phyloP scores from a whole-genome alignment of 169 alveolate species.

The Eimeria necatrix region DNA sequence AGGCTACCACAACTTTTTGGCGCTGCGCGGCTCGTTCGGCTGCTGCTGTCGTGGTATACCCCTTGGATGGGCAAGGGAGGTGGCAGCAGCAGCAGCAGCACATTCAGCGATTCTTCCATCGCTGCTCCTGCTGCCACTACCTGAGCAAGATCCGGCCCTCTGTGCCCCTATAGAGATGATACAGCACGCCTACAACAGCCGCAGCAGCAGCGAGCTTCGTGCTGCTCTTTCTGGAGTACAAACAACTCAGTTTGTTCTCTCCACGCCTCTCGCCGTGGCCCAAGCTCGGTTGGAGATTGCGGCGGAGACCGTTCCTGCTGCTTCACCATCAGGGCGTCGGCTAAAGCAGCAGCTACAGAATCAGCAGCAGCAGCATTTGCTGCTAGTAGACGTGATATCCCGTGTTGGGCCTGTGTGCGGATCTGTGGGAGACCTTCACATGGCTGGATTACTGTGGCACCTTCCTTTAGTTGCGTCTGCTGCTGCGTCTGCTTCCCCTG shows the following conservation, averaged over 20 bases:
- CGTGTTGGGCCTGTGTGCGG: slow-evolving; percentile 74
- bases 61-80: not conserved
- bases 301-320: slow-evolving; percentile 44
- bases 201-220: slow-evolving; percentile 70
- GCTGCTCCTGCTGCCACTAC: slow-evolving; percentile 70
- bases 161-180: slow-evolving; percentile 67
- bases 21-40: slow-evolving; percentile 62
- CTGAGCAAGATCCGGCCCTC: slow-evolving; percentile 51
- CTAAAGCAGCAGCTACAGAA: slow-evolving; percentile 6
- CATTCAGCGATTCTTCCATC: slow-evolving; percentile 36
- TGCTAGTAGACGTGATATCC: slow-evolving; percentile 50
- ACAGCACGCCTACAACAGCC: slow-evolving; percentile 65
- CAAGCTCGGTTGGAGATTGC: slow-evolving; percentile 60
- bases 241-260: slow-evolving; percentile 63
- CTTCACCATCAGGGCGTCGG: not conserved
- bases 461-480: slow-evolving; percentile 57
- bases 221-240: slow-evolving; percentile 72
- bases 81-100: slow-evolving; percentile 68
- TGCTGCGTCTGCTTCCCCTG: not conserved
- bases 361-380: slow-evolving; percentile 45
- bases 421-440: slow-evolving; percentile 51
- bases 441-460: slow-evolving; percentile 69
- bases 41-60: slow-evolving; percentile 54
- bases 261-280: slow-evolving; percentile 61
- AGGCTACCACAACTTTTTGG: not conserved